Base-by-base conservation (phyloP, 495 filamentous ascomycete species). In the Penicillium paradoxum region DNA sequence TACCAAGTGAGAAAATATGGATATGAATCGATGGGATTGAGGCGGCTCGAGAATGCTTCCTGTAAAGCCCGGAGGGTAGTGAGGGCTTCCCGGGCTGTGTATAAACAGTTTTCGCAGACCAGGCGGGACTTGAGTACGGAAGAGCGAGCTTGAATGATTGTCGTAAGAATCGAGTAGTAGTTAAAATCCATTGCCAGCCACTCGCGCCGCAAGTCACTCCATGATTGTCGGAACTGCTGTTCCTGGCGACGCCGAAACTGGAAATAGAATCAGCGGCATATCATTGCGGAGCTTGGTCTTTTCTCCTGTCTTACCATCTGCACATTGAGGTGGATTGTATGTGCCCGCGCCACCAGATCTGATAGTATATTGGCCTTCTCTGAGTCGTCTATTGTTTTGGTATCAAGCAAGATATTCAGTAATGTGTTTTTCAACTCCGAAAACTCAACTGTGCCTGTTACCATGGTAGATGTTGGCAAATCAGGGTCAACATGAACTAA, bases 1-100 rank as follows among this genome's bases (percentile, higher is more conserved):
- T 56, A 66, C 65, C 67, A 70, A 8, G 60, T 63, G 5, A 70
- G 57, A 24, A 70, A 70, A 29, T 64, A 66, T 1, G 63, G 65
- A 44, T 63, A 68, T 0, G 56, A 48, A 48, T 65, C 57, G 10
- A 65, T 44, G 9, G 60, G 59, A 14, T 47, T 62, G 5, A 43
- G 22, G 15, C 52, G 45, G 15, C 38, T 52, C 2, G 53, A 53
- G 32, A 66, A 59, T 15, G 47, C 55, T 27, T 65, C 57, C 39
- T 65, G 64, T 25, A 69, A 30, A 10, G 54, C 57, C 5, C 53
- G 54, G 19, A 69, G 57, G 4, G 59, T 60, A 1, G 49, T 59
- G 2, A 67, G 50, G 1, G 61, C 53, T 44, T 67, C 54, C 3
- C 66, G 64, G 30, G 66, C 61, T 14, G 59, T 52, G 17, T 56